Percentiles rank a stretch among this genome's conserved stretches.
Evolutionary conservation across 2,329 filamentous ascomycete species (phyloP).

Genomic region (Fusarium hostae): DNA sequence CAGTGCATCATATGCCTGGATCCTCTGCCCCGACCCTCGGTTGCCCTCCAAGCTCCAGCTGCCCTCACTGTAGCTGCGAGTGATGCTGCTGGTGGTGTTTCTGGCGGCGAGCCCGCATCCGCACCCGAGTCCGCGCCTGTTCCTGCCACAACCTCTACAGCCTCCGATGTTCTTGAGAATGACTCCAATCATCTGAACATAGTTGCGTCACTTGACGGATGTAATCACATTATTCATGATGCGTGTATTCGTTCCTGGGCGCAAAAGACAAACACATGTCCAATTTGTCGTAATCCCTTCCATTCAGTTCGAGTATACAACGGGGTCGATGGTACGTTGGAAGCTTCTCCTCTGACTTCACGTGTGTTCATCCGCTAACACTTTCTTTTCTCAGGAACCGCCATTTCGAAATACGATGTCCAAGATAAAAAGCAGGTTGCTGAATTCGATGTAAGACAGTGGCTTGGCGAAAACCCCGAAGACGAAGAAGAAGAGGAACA

Average conservation of each 20-base stretch:
- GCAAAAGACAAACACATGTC: constrained; percentile 96
- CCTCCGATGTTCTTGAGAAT: constrained; percentile 41
- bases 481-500: constrained; percentile 74
- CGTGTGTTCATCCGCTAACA: constrained; percentile 36
- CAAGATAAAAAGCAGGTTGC: constrained; percentile 89
- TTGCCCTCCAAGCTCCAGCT: constrained; percentile 24
- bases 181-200: constrained; percentile 54
- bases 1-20: constrained; percentile 78
- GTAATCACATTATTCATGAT: constrained; percentile 92
- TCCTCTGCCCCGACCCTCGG: constrained; percentile 59
- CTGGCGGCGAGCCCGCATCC: constrained; percentile 37
- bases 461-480: constrained; percentile 78
- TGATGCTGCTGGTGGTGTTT: constrained; percentile 36
- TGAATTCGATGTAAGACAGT: constrained; percentile 83
- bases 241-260: constrained; percentile 94
- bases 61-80: constrained; percentile 36
- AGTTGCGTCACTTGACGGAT: constrained; percentile 74
- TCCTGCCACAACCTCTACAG: constrained; percentile 40
- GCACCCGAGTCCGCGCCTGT: constrained; percentile 25
- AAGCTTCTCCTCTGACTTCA: constrained; percentile 25
- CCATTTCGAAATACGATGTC: constrained; percentile 70
- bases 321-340: constrained; percentile 77
- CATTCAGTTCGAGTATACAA: constrained; percentile 88
- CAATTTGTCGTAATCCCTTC: constrained; percentile 93
- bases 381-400: constrained; percentile 57